phyloP scores from a whole-genome alignment of 371 early-diverging fungal species.

The Circinella umbellata region DNA sequence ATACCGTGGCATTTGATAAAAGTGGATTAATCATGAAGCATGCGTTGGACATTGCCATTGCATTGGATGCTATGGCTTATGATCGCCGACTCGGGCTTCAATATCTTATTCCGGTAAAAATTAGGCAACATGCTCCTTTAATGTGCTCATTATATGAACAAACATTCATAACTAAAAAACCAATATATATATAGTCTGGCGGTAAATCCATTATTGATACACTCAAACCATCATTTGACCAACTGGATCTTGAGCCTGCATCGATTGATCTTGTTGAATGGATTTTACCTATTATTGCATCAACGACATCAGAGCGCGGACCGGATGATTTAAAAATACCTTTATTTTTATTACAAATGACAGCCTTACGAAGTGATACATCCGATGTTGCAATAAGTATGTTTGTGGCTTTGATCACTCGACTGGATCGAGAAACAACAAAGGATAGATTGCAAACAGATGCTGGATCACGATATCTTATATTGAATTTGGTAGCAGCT shows the following conservation, averaged over 20 bases:
- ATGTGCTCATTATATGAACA: too few relatives aligned
- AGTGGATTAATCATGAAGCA: constrained; percentile 46
- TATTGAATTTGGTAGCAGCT: constrained; percentile 35
- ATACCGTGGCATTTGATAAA: constrained; percentile 39
- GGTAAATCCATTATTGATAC: constrained; percentile 41
- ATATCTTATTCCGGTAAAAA: constrained; percentile 40
- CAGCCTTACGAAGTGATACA: constrained; percentile 23
- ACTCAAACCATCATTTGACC: constrained; percentile 40
- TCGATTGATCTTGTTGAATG: constrained; percentile 48
- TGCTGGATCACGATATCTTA: constrained; percentile 31
- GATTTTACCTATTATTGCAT: constrained; percentile 29
- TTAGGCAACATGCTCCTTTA: background rate
- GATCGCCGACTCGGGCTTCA: constrained; percentile 30
- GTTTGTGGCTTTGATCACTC: constrained; percentile 39
- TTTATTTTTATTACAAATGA: constrained; percentile 38
- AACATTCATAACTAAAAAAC: background rate
- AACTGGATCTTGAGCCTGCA: constrained; percentile 35
- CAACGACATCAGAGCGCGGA: constrained; percentile 11
- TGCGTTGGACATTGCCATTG: constrained; percentile 47
- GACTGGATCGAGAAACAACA: constrained; percentile 21
- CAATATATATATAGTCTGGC: constrained; percentile 22
- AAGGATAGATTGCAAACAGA: constrained; percentile 13
- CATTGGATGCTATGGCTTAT: constrained; percentile 45
- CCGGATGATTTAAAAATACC: constrained; percentile 42
- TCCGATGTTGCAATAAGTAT: constrained; percentile 29